Conservation (phyloP, 768 basidiomycete species). For the Lyophyllum decastes region DNA sequence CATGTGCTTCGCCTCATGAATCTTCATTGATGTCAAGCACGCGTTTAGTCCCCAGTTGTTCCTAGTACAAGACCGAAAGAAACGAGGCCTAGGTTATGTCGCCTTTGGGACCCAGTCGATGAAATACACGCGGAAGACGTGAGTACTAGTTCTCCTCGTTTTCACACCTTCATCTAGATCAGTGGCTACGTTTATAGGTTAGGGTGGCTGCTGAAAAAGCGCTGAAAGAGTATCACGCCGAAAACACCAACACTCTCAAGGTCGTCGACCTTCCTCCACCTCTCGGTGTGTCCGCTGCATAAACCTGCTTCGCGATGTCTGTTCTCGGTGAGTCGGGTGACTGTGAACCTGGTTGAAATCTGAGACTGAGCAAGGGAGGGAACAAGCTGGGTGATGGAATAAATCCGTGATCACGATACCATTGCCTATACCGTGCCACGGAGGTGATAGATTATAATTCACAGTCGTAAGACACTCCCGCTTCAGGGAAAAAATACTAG, state of each 20-base stretch:
- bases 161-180: background rate
- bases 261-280: conserved; percentile 15
- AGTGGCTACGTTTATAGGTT: conserved; percentile 38
- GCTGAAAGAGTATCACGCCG: conserved; percentile 53
- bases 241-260: conserved; percentile 58
- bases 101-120: conserved; percentile 70
- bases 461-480: too few relatives aligned
- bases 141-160: conserved; percentile 1
- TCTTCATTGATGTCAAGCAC: conserved; percentile 10
- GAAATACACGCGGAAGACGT: conserved; percentile 70
- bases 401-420: too few relatives aligned
- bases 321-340: too few relatives aligned
- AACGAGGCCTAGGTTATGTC: too few relatives aligned
- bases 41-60: background rate
- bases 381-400: too few relatives aligned
- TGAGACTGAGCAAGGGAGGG: too few relatives aligned
- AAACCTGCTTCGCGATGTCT: background rate
- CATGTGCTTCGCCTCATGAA: conserved; percentile 4
- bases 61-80: conserved; percentile 34
- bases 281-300: background rate
- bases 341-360: too few relatives aligned
- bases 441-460: too few relatives aligned
- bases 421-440: too few relatives aligned
- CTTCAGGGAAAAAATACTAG: too few relatives aligned
- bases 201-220: conserved; percentile 67